Evolutionary conservation across 176 grass and related monocot genomes (phyloP).

Genomic region (Lolium multiflorum): DNA sequence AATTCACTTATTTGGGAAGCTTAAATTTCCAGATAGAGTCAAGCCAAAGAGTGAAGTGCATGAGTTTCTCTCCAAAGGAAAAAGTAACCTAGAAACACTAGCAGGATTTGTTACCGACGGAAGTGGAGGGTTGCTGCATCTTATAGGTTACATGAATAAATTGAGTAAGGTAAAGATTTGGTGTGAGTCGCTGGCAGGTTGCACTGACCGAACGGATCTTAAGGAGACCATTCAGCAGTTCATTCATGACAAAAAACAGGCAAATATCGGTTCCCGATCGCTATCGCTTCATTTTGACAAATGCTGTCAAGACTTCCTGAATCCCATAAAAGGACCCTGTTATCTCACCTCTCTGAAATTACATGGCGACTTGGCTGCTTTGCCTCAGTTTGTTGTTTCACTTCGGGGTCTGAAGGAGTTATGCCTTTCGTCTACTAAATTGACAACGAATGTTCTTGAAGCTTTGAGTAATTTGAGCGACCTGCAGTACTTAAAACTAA

Average conservation of each 20-base stretch:
- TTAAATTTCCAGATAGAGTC: not conserved
- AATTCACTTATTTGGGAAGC: not conserved
- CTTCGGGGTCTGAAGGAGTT: slow-evolving; percentile 21
- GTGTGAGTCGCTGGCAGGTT: slow-evolving; percentile 7
- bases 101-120: slow-evolving; percentile 7
- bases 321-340: not conserved
- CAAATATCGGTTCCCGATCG: slow-evolving; percentile 2
- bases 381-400: slow-evolving; percentile 30
- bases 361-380: not conserved
- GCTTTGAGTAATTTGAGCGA: slow-evolving; percentile 13
- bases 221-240: slow-evolving; percentile 42
- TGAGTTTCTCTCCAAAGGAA: not conserved
- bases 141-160: slow-evolving; percentile 18
- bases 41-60: not conserved
- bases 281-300: not conserved
- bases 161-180: slow-evolving; percentile 44
- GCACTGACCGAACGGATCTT: not conserved
- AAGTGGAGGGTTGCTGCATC: not conserved
- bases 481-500: slow-evolving; percentile 27
- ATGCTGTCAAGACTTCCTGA: not conserved
- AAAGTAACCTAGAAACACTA: slow-evolving; percentile 41
- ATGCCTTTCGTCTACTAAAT: slow-evolving; percentile 3
- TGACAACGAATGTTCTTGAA: not conserved
- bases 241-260: not conserved
- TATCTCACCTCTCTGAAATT: slow-evolving; percentile 37